Evolutionary conservation across 495 filamentous ascomycete species (phyloP), one percentile per base, ranked within the genome.

Genomic region (Aspergillus homomorphus): DNA sequence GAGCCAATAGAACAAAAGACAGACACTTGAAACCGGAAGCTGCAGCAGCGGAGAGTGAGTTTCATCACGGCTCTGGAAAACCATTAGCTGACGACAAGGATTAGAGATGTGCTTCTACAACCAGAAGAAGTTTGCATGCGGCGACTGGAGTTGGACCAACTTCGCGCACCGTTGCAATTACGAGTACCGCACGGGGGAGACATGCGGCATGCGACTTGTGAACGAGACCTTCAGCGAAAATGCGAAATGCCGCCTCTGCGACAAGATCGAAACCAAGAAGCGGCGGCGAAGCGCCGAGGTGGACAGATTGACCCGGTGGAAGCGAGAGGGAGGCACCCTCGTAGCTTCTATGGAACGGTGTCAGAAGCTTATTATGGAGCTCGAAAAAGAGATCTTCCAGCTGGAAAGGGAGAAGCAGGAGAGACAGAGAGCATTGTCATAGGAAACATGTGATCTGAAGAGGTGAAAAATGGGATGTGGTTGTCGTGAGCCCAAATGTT

Each of bases 101-200:
- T 38, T 68, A 78, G 80, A 63, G 62, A 83, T 83, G 80, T 83
- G 80, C 62, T 83, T 82, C 67, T 83, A 82, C 76, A 81, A 83
- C 65, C 80, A 82, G 66, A 80, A 77, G 66, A 68, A 67, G 67
- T 83, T 77, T 62, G 63, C 73, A 8, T 98, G 94, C 77, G 87
- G 87, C 67, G 93, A 94, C 81, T 97, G 86, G 86, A 93, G 92
- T 74, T 98, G 95, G 94, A 89, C 90, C 64, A 87, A 86, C 73
- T 97, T 98, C 82, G 86, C 89, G 61, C 84, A 92, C 73, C 94
- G 96, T 63, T 98, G 95, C 84, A 86, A 89, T 71, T 89, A 88
- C 75, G 94, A 98, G 68, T 96, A 98, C 78, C 91, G 95, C 65
- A 97, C 88, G 51, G 94, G 94, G 69, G 94, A 98, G 82, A 98